Percentiles rank a stretch among this genome's conserved stretches.
These are phyloP conservation scores for Candida khao-thaluensis DNA, from an alignment of 805 yeast genomes.

Conservation along the genomic window DNA sequence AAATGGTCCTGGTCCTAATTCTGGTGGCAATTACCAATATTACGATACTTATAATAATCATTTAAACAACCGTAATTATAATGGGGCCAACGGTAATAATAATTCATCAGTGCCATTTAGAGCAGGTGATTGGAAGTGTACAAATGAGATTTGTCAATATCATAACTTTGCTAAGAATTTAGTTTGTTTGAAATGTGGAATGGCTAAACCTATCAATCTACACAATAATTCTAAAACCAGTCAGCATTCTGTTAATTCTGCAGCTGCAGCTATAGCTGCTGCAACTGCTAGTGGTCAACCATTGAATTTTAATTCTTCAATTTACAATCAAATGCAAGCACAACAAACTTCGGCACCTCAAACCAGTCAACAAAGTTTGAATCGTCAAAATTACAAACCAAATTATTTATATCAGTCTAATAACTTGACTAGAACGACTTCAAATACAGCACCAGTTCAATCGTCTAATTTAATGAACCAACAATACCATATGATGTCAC, in stretches of 20 bases:
- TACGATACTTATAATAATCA: constrained; percentile 12
- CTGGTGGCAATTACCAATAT: neutral
- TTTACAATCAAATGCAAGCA: constrained; percentile 23
- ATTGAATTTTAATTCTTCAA: constrained; percentile 29
- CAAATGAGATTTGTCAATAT: constrained; percentile 72
- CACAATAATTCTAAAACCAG: constrained; percentile 15
- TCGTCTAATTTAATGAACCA: constrained; percentile 12
- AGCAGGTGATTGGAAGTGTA: constrained; percentile 97
- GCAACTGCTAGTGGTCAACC: constrained; percentile 50
- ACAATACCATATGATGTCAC: constrained; percentile 13
- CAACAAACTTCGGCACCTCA: constrained; percentile 29
- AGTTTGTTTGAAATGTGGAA: constrained; percentile 85
- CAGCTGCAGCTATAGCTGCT: constrained; percentile 48
- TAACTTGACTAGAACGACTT: constrained; percentile 7
- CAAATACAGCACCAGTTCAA: constrained; percentile 17
- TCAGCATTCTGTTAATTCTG: constrained; percentile 35
- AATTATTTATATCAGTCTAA: constrained; percentile 8
- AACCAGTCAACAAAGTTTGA: constrained; percentile 11
- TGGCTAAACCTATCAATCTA: constrained; percentile 48
- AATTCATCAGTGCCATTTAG: constrained; percentile 77
- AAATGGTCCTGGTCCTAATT: constrained; percentile 6
- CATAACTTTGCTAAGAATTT: constrained; percentile 92
- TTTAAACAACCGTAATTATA: constrained; percentile 16
- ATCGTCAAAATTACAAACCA: constrained; percentile 7
- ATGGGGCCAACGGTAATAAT: constrained; percentile 16